Evolutionary conservation across 352 stramenopile species (phyloP).

Genomic region (Aphanomyces invadans): DNA sequence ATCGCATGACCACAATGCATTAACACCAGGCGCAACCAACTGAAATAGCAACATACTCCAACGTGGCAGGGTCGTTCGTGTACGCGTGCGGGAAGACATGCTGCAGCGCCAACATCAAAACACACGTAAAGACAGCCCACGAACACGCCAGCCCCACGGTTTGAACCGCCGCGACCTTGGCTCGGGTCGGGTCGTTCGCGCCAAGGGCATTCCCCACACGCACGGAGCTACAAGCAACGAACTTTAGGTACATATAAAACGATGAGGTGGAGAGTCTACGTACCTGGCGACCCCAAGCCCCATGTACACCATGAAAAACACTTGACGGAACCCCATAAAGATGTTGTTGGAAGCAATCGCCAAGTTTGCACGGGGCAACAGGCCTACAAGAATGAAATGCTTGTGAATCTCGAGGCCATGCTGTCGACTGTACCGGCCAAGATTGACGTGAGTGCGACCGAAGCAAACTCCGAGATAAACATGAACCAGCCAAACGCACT

Average conservation of each 20-base stretch:
- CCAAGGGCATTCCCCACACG: conserved; percentile 79
- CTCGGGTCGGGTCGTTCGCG: conserved; percentile 62
- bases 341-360: conserved; percentile 77
- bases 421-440: conserved; percentile 40
- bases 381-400: conserved; percentile 25
- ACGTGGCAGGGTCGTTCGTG: conserved; percentile 33
- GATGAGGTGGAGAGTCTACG: not conserved
- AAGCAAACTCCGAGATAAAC: conserved; percentile 80
- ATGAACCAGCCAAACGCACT: conserved; percentile 41
- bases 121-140: conserved; percentile 39
- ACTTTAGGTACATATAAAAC: too few relatives aligned
- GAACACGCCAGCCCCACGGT: conserved; percentile 39
- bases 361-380: conserved; percentile 59
- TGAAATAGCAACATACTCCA: conserved; percentile 5
- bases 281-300: conserved; percentile 42
- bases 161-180: conserved; percentile 57
- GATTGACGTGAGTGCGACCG: conserved; percentile 58
- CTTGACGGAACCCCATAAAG: conserved; percentile 60
- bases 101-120: conserved; percentile 51
- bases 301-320: conserved; percentile 65
- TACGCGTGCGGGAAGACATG: conserved; percentile 54
- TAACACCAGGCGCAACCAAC: not conserved
- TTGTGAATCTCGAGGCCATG: too few relatives aligned
- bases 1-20: not conserved
- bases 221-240: conserved; percentile 38